Conservation (phyloP, 768 basidiomycete genomes). For the Coprinellus aureogranulatus region DNA sequence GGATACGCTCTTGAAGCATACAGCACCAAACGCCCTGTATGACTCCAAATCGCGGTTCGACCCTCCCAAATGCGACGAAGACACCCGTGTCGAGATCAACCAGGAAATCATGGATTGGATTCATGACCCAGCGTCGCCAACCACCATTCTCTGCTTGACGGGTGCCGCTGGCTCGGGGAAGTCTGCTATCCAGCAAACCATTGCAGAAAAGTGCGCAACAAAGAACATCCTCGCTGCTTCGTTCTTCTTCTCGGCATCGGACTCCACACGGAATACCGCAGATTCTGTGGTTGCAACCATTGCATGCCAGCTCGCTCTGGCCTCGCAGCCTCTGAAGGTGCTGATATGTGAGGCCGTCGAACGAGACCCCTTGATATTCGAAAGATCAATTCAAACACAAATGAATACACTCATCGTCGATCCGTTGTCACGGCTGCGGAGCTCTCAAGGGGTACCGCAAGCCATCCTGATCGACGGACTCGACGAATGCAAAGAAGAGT, state of each 20-base stretch:
- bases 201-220: not conserved
- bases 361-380: not conserved
- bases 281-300: not conserved
- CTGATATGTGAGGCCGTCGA: not conserved
- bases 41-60: not conserved
- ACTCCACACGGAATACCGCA: not conserved
- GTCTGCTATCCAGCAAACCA: slow-evolving; percentile 6
- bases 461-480: slow-evolving; percentile 6
- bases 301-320: slow-evolving; percentile 1
- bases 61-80: slow-evolving; percentile 3
- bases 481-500: slow-evolving; percentile 1
- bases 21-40: not conserved
- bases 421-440: not conserved
- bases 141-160: not conserved
- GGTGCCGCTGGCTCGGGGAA: slow-evolving; percentile 6
- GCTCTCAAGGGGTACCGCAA: not conserved
- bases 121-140: not conserved
- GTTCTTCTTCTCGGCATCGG: slow-evolving; percentile 4
- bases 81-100: not conserved
- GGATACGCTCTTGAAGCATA: not conserved
- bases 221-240: not conserved
- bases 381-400: not conserved
- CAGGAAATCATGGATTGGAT: slow-evolving; percentile 3
- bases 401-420: not conserved
- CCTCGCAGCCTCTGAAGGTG: not conserved